phyloP scores from a whole-genome alignment of 1,284 basidiomycete genomes.

The Marasmius sp. region DNA sequence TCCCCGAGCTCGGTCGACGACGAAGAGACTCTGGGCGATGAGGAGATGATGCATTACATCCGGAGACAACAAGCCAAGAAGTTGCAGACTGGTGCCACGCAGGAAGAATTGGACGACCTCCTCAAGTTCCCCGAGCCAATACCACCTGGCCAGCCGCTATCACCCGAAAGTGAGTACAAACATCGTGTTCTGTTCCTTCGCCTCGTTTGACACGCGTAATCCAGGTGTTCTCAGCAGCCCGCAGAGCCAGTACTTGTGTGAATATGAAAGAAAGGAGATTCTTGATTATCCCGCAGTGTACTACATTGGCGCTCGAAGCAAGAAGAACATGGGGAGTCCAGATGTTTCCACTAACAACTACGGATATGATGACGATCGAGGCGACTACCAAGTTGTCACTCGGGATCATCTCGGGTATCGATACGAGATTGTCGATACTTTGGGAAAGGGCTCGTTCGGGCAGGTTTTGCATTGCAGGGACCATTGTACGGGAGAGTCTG shows the following conservation, averaged over 20 bases:
- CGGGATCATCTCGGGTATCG: constrained; percentile 95
- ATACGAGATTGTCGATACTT: constrained; percentile 89
- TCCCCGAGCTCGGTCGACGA: constrained; percentile 77
- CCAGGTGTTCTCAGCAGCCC: constrained; percentile 62
- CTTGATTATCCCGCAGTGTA: constrained; percentile 86
- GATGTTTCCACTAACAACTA: constrained; percentile 86
- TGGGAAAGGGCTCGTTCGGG: constrained; percentile 98
- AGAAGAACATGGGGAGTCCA: constrained; percentile 76
- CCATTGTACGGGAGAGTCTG: constrained; percentile 93
- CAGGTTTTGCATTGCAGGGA: constrained; percentile 97
- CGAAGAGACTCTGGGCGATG: constrained; percentile 89
- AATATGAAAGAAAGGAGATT: constrained; percentile 91
- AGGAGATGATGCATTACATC: constrained; percentile 97
- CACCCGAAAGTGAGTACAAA: constrained; percentile 65
- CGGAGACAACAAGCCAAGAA: constrained; percentile 88
- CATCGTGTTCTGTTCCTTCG: constrained; percentile 1
- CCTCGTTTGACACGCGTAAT: constrained; percentile 15
- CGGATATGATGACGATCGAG: constrained; percentile 97
- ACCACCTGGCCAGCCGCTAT: constrained; percentile 65
- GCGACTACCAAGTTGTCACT: constrained; percentile 91
- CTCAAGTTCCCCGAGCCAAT: constrained; percentile 92
- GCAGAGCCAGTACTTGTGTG: constrained; percentile 68
- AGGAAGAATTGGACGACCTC: constrained; percentile 86
- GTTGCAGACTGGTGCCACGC: constrained; percentile 78
- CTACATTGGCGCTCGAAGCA: constrained; percentile 77